These are phyloP conservation scores for Myriangium duriaei DNA, from an alignment of 2,329 filamentous ascomycete genomes.

Conservation along the genomic window DNA sequence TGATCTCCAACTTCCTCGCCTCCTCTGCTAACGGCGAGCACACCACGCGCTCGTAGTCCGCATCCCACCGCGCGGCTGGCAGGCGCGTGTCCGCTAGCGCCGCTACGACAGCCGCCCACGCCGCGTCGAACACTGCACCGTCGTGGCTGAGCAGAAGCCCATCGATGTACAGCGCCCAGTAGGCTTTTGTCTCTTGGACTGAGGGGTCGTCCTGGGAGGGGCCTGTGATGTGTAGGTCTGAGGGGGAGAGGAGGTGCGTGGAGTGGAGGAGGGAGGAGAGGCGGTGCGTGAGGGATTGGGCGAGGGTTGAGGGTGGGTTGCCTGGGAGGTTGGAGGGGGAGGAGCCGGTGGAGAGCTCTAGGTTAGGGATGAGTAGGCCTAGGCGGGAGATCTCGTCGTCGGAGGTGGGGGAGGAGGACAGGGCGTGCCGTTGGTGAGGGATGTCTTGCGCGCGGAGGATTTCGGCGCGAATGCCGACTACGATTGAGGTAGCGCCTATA, in stretches of 20 bases:
- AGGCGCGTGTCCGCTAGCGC: constrained; percentile 67
- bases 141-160: constrained; percentile 89
- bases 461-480: constrained; percentile 83
- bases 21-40: constrained; percentile 52
- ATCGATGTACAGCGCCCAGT: constrained; percentile 92
- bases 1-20: constrained; percentile 45
- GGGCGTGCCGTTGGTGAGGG: constrained; percentile 36
- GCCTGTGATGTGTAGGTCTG: constrained; percentile 55
- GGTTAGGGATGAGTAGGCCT: constrained; percentile 79
- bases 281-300: constrained; percentile 74
- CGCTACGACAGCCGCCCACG: constrained; percentile 73
- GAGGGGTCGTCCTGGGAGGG: constrained; percentile 35
- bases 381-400: constrained; percentile 33
- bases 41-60: constrained; percentile 64
- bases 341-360: constrained; percentile 84
- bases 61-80: constrained; percentile 71
- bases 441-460: constrained; percentile 65
- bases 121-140: constrained; percentile 82
- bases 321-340: constrained; percentile 77
- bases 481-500: constrained; percentile 81
- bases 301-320: constrained; percentile 63
- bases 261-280: constrained; percentile 65
- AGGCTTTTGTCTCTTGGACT: constrained; percentile 55
- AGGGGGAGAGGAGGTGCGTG: constrained; percentile 51
- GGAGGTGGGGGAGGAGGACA: background rate